Base-by-base conservation (phyloP, 2,329 filamentous ascomycete species). In the Xylaria sp. region DNA sequence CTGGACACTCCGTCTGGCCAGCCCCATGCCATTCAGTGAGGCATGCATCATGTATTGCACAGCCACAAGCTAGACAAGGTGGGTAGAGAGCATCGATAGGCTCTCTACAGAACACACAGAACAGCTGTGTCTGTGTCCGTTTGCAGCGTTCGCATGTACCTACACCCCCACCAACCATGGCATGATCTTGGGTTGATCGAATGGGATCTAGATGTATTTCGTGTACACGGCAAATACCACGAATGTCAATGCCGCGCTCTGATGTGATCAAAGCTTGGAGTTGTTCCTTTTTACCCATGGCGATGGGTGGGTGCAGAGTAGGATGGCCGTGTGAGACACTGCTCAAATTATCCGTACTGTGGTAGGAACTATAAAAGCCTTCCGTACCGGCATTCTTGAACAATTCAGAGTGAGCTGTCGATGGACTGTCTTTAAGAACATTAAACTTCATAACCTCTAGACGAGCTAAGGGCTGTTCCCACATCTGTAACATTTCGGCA, bases 381-480 rank as follows among this genome's bases (percentile, higher is more conserved):
- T 79, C 68, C 20, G 71, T 74, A 15, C 70, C 75, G 25, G 72
- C 72, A 52, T 71, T 70, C 2, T 72, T 69, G 3, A 77, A 75
- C 2, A 74, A 68, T 3, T 62, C 57, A 25, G 76, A 68, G 23
- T 79, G 75, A 51, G 71, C 25, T 64, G 77, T 73, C 56, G 74
- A 70, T 23, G 77, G 77, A 57, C 85, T 83, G 31, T 87, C 86
- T 64, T 86, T 86, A 48, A 91, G 80, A 3, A 88, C 85, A 70
- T 91, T 91, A 75, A 91, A 92, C 75, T 92, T 92, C 80, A 92
- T 84, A 33, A 92, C 86, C 76, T 92, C 90, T 1, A 92, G 83
- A 20, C 89, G 84, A 39, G 88, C 84, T 4, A 91, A 80, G 0
- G 89, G 89, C 65, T 89, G 85, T 1, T 84, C 83, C 90, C 90